Percentiles rank a stretch among this genome's conserved stretches.
Evolutionary conservation across 306 rosid species (phyloP).

Genomic region (Citrullus colocynthis): DNA sequence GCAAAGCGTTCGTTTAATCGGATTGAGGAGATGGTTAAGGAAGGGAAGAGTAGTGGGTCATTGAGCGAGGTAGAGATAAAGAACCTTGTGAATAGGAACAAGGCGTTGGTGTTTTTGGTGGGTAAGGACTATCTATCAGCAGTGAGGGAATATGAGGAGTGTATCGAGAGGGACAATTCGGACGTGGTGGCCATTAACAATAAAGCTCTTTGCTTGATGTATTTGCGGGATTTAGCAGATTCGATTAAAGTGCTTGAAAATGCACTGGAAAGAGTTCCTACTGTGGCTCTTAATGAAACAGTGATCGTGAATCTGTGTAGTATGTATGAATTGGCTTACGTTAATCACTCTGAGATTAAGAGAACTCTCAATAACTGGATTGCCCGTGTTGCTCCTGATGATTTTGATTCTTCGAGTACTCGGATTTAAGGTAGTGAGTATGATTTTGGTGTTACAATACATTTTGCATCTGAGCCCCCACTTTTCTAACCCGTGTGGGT

Average conservation of each 20-base stretch:
- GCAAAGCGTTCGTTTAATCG: slow-evolving; percentile 54
- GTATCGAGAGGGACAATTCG: slow-evolving; percentile 60
- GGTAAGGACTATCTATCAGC: slow-evolving; percentile 89
- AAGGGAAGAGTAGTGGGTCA: slow-evolving; percentile 25
- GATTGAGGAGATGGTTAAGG: slow-evolving; percentile 39
- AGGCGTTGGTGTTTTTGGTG: slow-evolving; percentile 71
- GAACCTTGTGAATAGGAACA: slow-evolving; percentile 66
- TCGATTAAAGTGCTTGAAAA: slow-evolving; percentile 79
- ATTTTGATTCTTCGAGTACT: slow-evolving; percentile 68
- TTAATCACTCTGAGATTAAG: slow-evolving; percentile 82
- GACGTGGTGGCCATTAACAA: slow-evolving; percentile 71
- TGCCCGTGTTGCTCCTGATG: slow-evolving; percentile 92
- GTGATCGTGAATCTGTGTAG: slow-evolving; percentile 82
- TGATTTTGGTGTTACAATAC: neutral
- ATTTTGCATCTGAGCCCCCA: neutral
- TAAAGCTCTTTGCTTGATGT: slow-evolving; percentile 90
- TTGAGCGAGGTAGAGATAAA: slow-evolving; percentile 37
- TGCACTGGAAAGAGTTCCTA: slow-evolving; percentile 84
- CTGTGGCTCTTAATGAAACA: slow-evolving; percentile 74
- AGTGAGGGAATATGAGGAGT: slow-evolving; percentile 81
- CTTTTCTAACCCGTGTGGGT: neutral
- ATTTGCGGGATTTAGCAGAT: slow-evolving; percentile 79
- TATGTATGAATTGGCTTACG: slow-evolving; percentile 93
- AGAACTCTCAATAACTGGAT: slow-evolving; percentile 89
- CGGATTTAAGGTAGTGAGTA: slow-evolving; percentile 48